These are phyloP conservation scores for Cryphonectria carpinicola DNA, from an alignment of 2,329 filamentous ascomycete genomes.

Conservation along the genomic window DNA sequence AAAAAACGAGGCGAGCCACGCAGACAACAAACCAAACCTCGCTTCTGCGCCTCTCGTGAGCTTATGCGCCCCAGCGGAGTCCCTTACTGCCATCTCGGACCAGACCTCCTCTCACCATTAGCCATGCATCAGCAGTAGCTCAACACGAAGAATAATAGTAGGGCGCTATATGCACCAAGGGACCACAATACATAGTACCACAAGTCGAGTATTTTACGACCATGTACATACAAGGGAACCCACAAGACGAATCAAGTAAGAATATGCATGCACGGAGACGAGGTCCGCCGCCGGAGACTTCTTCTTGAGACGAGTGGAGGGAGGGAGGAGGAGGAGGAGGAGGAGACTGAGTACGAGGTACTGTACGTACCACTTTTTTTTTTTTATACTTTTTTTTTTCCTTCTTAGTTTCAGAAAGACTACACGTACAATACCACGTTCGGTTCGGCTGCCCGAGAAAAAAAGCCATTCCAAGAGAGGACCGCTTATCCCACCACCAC, in stretches of 20 bases:
- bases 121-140: neutral
- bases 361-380: neutral
- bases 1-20: neutral
- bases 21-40: neutral
- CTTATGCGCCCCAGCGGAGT: constrained; percentile 2
- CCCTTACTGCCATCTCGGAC: neutral
- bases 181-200: neutral
- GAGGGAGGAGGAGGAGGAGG: neutral
- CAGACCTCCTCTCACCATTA: neutral
- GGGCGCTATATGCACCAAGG: neutral
- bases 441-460: constrained; percentile 26
- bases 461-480: constrained; percentile 13
- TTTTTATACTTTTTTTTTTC: too few species aligned
- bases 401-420: neutral
- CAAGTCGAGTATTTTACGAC: too few species aligned
- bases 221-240: too few species aligned
- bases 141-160: neutral
- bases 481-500: constrained; percentile 4
- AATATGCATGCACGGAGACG: constrained; percentile 21
- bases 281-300: constrained; percentile 8
- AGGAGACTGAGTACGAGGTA: too few species aligned
- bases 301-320: neutral
- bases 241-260: neutral
- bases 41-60: neutral
- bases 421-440: neutral